Base-by-base conservation (phyloP, 2,329 filamentous ascomycete species). In the Claviceps sorghi region DNA sequence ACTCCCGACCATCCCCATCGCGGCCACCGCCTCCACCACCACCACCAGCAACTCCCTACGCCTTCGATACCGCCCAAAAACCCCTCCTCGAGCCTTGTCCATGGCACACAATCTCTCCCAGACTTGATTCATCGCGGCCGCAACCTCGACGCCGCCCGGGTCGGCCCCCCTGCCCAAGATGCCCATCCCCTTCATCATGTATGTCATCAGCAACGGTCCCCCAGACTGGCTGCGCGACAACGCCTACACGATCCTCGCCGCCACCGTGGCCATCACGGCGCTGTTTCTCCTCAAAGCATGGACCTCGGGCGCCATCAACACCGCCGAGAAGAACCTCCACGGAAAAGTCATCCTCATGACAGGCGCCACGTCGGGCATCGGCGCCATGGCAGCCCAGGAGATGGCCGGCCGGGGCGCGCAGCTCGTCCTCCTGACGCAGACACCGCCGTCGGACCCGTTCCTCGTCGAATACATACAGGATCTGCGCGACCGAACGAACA, bases 261-360 rank as follows among this genome's bases (percentile, higher is more conserved):
- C 64, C 19, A 59, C 62, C 42, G 61, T 65, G 21, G 57, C 68
- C 43, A 44, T 71, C n/a, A 63, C 65, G 6, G 57, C 68, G 42
- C 58, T 80, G 30, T 64, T 65, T 48, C 54, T 76, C 32, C 61
- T 77, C 48, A 97, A 96, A 73, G 74, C 75, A 62, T 95, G 85
- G 71, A 86, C 84, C 61, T 80, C 80, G 57, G 94, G 93, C 58
- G 78, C 83, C 13, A 72, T 69, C 59, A 96, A 93, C 67, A 70
- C 69, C 43, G 78, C 86, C 29, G 89, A 95, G 64, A 79, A 88
- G 54, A 77, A 85, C 52, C 89, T 98, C 82, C 89, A 96, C 67
- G 89, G 88, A 48, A 94, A 94, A 64, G 88, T 98, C 48, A 77
- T 96, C 45, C 83, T 98, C 75, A 80, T 98, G 50, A 98, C 93